Evolutionary conservation across 1,284 basidiomycete genomes (phyloP).

Genomic region (Anthracocystis setariae): DNA sequence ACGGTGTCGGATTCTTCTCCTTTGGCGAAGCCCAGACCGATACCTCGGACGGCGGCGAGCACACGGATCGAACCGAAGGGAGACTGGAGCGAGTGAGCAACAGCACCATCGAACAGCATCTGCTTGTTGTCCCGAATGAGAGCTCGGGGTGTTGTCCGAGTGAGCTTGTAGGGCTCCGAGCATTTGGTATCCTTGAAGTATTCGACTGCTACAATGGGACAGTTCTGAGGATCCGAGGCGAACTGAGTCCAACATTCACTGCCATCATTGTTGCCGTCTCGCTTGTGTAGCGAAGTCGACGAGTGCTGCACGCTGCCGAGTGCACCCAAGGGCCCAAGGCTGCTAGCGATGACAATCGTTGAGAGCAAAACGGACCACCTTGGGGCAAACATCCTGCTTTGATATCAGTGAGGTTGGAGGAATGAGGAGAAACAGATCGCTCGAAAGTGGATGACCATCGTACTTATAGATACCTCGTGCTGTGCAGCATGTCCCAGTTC

Average conservation of each 20-base stretch:
- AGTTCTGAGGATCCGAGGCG: slow-evolving; percentile 14
- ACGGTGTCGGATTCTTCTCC: slow-evolving; percentile 28
- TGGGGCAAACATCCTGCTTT: slow-evolving; percentile 10
- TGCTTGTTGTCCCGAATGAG: slow-evolving; percentile 27
- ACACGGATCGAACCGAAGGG: slow-evolving; percentile 30
- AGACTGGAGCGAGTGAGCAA: slow-evolving; percentile 12
- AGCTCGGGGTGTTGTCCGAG: neutral
- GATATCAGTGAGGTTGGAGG: neutral
- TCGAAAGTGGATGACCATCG: neutral
- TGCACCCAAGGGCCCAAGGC: slow-evolving; percentile 6
- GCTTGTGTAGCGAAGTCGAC: slow-evolving; percentile 18
- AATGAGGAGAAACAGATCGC: neutral
- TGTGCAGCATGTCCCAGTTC: no score
- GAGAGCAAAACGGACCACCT: slow-evolving; percentile 8
- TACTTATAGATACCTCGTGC: no score
- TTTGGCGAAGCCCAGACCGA: slow-evolving; percentile 35
- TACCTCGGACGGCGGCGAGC: slow-evolving; percentile 18
- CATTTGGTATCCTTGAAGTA: slow-evolving; percentile 29
- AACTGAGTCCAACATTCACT: slow-evolving; percentile 23
- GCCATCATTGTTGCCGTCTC: slow-evolving; percentile 4
- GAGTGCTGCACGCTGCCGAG: slow-evolving; percentile 13
- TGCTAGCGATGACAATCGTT: slow-evolving; percentile 9
- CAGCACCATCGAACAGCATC: slow-evolving; percentile 28
- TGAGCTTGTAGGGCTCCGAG: slow-evolving; percentile 14
- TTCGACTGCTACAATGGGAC: slow-evolving; percentile 27